phyloP scores from a whole-genome alignment of 1,139 yeast genomes.

The Candida mesenterica region DNA sequence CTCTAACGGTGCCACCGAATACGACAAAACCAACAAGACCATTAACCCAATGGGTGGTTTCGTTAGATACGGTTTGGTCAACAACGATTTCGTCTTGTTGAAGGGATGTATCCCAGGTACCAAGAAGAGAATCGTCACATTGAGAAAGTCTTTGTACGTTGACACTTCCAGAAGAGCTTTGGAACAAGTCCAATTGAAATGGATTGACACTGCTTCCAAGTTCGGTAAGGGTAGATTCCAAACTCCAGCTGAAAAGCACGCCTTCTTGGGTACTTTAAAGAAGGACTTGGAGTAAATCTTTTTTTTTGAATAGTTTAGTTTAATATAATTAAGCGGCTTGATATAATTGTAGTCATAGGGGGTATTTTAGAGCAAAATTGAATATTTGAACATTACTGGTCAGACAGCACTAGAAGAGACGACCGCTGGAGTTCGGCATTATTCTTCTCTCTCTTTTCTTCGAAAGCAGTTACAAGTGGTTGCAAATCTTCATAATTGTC shows the following conservation, averaged over 20 bases:
- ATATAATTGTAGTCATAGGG: too few species aligned
- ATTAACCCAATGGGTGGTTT: constrained; percentile 99
- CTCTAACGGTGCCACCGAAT: constrained; percentile 91
- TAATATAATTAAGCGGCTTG: constrained; percentile 1
- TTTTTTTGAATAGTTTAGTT: constrained; percentile 4
- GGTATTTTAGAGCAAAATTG: too few species aligned
- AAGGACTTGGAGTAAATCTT: constrained; percentile 59
- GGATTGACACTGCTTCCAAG: constrained; percentile 99
- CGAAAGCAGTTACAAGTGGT: too few species aligned
- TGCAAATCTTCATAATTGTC: too few species aligned
- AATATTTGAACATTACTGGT: too few species aligned
- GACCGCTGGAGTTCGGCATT: too few species aligned
- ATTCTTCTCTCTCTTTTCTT: too few species aligned
- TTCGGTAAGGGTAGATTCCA: constrained; percentile 99
- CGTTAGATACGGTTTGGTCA: constrained; percentile 98
- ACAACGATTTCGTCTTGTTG: constrained; percentile 94
- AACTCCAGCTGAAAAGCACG: constrained; percentile 99
- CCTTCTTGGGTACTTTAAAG: constrained; percentile 99
- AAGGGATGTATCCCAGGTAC: constrained; percentile 99
- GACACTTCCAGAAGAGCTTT: constrained; percentile 98
- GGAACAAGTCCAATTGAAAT: constrained; percentile 95
- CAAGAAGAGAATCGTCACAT: constrained; percentile 98
- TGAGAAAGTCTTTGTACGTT: constrained; percentile 97
- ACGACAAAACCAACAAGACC: constrained; percentile 99
- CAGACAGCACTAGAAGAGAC: too few species aligned